These are phyloP conservation scores for Nakazawaea wickerhamii DNA, from an alignment of 805 yeast genomes.

Conservation along the genomic window DNA sequence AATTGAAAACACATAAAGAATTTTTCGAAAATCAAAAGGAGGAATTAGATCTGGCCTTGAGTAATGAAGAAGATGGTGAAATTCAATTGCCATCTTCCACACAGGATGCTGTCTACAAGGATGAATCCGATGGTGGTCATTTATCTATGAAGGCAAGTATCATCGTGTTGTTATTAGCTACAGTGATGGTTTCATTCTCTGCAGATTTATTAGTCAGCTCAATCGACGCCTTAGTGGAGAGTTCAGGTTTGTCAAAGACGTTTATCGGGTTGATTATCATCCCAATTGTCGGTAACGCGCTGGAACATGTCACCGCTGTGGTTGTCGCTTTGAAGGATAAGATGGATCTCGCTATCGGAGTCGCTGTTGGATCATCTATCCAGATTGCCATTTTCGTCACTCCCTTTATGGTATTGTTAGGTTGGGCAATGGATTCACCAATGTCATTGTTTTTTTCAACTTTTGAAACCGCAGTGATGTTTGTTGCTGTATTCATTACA, in stretches of 20 bases:
- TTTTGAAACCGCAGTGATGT: conserved; percentile 89
- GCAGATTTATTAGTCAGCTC: conserved; percentile 94
- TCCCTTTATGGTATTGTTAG: conserved; percentile 88
- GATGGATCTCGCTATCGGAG: conserved; percentile 96
- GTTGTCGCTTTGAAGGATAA: conserved; percentile 92
- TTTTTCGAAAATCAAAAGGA: conserved; percentile 51
- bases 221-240: conserved; percentile 80
- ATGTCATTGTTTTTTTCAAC: conserved; percentile 91
- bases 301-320: conserved; percentile 96
- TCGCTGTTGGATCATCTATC: conserved; percentile 92
- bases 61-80: conserved; percentile 4
- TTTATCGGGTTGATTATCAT: conserved; percentile 90
- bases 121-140: conserved; percentile 30
- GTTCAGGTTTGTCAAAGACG: conserved; percentile 86
- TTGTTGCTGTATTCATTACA: conserved; percentile 82
- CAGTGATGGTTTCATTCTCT: conserved; percentile 77
- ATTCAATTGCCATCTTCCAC: neutral
- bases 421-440: conserved; percentile 90
- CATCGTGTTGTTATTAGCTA: conserved; percentile 51
- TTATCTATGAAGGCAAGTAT: conserved; percentile 53
- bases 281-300: conserved; percentile 98
- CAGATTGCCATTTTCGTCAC: conserved; percentile 95
- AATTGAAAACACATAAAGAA: conserved; percentile 76
- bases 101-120: conserved; percentile 15
- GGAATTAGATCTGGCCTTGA: conserved; percentile 19